These are phyloP conservation scores for Panellus pusillus DNA, from an alignment of 768 basidiomycete species.

Conservation along the genomic window DNA sequence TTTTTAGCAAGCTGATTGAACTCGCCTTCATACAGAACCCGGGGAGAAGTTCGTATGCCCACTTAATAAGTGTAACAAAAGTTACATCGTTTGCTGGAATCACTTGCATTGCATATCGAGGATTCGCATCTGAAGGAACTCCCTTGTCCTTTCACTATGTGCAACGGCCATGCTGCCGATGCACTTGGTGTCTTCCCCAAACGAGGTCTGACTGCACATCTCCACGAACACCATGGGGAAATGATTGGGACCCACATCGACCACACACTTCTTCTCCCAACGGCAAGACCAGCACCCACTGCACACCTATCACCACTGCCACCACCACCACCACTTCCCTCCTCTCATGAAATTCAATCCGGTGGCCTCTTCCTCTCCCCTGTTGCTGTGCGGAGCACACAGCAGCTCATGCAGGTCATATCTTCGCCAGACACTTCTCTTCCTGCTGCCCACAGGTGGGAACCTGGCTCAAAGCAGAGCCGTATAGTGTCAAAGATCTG, in stretches of 20 bases:
- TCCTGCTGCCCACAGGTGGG: neutral
- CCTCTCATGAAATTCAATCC: neutral
- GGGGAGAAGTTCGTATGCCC: too few relatives aligned
- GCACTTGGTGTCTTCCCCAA: neutral
- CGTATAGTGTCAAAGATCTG: neutral
- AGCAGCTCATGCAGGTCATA: neutral
- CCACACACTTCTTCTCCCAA: neutral
- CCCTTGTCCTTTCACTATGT: conserved; percentile 9
- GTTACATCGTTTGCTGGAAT: neutral
- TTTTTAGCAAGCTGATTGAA: too few relatives aligned
- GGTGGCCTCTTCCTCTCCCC: neutral
- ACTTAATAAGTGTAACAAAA: conserved; percentile 1
- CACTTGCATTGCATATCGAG: conserved; percentile 8
- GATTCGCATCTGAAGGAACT: conserved; percentile 4
- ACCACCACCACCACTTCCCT: conserved; percentile 4
- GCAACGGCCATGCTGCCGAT: neutral
- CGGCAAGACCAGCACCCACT: neutral
- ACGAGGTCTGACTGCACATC: neutral
- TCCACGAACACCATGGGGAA: conserved; percentile 1
- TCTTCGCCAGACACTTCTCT: neutral
- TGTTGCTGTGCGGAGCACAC: neutral
- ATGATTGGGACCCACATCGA: conserved; percentile 1
- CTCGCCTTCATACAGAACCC: too few relatives aligned
- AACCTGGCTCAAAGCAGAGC: neutral
- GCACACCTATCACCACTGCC: neutral